Base-by-base conservation (phyloP, 257 asterid genomes). In the Petunia secreta region DNA sequence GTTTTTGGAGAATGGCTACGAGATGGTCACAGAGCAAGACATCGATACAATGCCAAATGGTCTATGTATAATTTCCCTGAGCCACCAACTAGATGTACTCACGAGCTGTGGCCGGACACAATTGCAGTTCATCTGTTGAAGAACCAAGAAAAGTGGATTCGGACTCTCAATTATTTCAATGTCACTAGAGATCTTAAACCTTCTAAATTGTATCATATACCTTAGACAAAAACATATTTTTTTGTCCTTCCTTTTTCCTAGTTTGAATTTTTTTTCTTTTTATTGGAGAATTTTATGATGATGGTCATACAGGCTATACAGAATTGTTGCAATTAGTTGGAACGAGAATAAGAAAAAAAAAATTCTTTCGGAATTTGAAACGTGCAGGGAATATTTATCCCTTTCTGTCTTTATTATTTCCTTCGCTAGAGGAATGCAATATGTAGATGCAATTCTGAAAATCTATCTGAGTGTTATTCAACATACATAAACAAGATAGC, bases 31-130 rank as follows among this genome's bases (percentile, higher is more conserved):
- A 88, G 92, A 2, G 98, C 87, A 1, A 92, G 78, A 88, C 89
- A 95, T 77, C 85, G 98, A 87, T 88, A 87, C 86, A 95, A 92
- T 44, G 99, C 97, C 1, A 95, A 95, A 82, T 95, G 98, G 99
- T 82, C 96, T 0, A 95, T 95, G 98, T 95, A 93, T 85, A 93
- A 95, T 84, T 95, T 68, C 14, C 99, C 98, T 0, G 92, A 91
- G 84, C 99, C 99, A 4, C 86, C 88, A 0, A 89, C 98, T 1
- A 50, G 90, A 69, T 93, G 99, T 80, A 89, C 97, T 4, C 98
- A 93, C 73, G 97, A 95, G 84, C 84, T 95, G 14, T 90, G 95
- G 98, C 98, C 98, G 65, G 93, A 95, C 4, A 95, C 99, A 0
- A 76, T 90, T 41, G 98, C 92, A 0, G 98, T 95, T 75, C 99